Evolutionary conservation across 2,329 filamentous ascomycete species (phyloP).

Genomic region (Macrophomina tecta): DNA sequence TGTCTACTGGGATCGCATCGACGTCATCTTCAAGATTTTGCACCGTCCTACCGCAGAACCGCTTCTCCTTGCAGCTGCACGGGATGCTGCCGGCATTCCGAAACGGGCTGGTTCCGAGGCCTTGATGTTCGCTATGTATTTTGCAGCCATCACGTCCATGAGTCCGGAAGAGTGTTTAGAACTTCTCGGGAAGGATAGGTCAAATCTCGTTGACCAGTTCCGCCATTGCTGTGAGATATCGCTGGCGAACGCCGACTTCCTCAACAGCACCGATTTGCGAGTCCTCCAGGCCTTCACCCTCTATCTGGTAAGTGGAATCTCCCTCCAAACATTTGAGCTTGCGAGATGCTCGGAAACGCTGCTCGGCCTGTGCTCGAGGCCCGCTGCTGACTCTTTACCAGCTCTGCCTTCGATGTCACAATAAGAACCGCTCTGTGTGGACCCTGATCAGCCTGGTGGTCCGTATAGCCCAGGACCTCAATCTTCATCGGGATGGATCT

Average conservation of each 20-base stretch:
- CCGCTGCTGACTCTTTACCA: slow-evolving; percentile 35
- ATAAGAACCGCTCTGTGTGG: slow-evolving; percentile 64
- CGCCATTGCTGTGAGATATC: slow-evolving; percentile 44
- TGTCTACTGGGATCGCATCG: slow-evolving; percentile 73
- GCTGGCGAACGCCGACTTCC: slow-evolving; percentile 69
- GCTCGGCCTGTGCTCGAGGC: neutral
- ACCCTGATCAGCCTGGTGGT: slow-evolving; percentile 67
- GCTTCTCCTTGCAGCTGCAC: slow-evolving; percentile 1
- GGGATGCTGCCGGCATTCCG: slow-evolving; percentile 57
- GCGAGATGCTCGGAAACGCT: neutral
- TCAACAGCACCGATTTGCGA: slow-evolving; percentile 68
- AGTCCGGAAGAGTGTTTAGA: slow-evolving; percentile 60
- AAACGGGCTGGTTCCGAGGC: slow-evolving; percentile 68
- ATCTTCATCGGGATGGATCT: slow-evolving; percentile 65
- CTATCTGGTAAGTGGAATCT: slow-evolving; percentile 61
- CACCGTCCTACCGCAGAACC: slow-evolving; percentile 73
- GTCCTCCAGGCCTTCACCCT: slow-evolving; percentile 71
- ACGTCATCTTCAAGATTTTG: slow-evolving; percentile 74
- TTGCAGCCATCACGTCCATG: slow-evolving; percentile 53
- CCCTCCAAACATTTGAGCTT: neutral
- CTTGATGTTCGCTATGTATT: slow-evolving; percentile 42
- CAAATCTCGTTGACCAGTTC: slow-evolving; percentile 9
- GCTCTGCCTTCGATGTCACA: slow-evolving; percentile 49
- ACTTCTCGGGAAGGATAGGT: slow-evolving; percentile 57
- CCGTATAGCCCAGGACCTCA: slow-evolving; percentile 66